These are phyloP conservation scores for Ogataea trehaloabstinens DNA, from an alignment of 805 yeast genomes.

Conservation along the genomic window DNA sequence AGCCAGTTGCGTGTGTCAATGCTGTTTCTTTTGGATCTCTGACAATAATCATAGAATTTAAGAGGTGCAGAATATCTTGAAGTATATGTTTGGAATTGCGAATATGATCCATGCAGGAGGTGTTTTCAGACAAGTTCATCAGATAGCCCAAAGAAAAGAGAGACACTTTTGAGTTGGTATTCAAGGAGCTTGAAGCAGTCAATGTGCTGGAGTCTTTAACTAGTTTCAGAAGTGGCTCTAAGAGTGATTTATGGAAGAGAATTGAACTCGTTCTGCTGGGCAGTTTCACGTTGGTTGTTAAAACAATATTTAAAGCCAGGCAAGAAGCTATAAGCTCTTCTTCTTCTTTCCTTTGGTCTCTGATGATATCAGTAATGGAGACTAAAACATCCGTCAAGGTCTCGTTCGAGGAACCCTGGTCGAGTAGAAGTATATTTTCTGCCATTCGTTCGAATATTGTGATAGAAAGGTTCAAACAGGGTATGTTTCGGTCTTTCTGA, in stretches of 20 bases:
- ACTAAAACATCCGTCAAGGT: not conserved
- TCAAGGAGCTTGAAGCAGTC: slow-evolving; percentile 3
- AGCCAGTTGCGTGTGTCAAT: slow-evolving; percentile 25
- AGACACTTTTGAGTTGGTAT: slow-evolving; percentile 9
- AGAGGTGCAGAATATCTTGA: slow-evolving; percentile 4
- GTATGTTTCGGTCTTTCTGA: not conserved
- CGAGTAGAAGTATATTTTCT: not conserved
- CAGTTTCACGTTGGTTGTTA: slow-evolving; percentile 7
- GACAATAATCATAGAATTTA: slow-evolving; percentile 7
- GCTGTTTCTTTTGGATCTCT: slow-evolving; percentile 3
- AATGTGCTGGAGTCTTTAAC: slow-evolving; percentile 12
- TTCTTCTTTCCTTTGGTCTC: slow-evolving; percentile 1
- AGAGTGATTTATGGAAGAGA: slow-evolving; percentile 6
- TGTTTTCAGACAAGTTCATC: slow-evolving; percentile 10
- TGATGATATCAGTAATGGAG: slow-evolving; percentile 1
- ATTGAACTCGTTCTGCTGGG: not conserved
- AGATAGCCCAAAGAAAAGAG: slow-evolving; percentile 21
- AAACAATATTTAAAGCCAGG: slow-evolving; percentile 12
- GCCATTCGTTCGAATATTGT: slow-evolving; percentile 1
- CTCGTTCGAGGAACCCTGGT: not conserved
- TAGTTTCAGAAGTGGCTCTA: slow-evolving; percentile 10
- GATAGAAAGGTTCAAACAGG: slow-evolving; percentile 1
- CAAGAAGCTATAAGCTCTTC: slow-evolving; percentile 5
- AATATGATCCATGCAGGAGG: slow-evolving; percentile 3
- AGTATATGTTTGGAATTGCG: not conserved